These are phyloP conservation scores for Cadophora gregata DNA, from an alignment of 2,329 filamentous ascomycete genomes.

Conservation along the genomic window DNA sequence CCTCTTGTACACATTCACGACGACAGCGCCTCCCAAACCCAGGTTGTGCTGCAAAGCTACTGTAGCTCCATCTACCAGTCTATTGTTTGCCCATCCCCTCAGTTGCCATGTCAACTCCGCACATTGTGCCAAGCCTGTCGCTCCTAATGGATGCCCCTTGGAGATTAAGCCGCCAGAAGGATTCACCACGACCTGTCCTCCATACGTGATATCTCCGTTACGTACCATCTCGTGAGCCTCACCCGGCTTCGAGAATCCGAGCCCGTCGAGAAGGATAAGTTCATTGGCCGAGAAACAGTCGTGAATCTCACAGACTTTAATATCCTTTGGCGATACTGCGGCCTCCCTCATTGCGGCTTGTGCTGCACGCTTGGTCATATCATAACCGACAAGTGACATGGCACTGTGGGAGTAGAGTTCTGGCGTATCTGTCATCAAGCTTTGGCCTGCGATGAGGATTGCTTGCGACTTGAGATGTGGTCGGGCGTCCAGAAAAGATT, in stretches of 20 bases:
- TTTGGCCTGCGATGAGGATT: conserved; percentile 85
- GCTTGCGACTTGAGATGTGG: conserved; percentile 84
- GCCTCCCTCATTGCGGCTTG: conserved; percentile 75
- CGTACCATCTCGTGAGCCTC: conserved; percentile 93
- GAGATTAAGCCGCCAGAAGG: conserved; percentile 94
- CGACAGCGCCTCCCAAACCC: conserved; percentile 86
- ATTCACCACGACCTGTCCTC: conserved; percentile 78
- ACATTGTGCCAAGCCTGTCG: conserved; percentile 91
- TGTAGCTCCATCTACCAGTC: conserved; percentile 69
- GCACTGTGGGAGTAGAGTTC: conserved; percentile 77
- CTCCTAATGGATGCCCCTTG: conserved; percentile 93
- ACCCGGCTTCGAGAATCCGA: conserved; percentile 80
- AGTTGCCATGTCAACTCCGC: conserved; percentile 96
- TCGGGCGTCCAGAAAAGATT: conserved; percentile 83
- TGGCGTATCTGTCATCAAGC: conserved; percentile 81
- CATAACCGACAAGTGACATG: conserved; percentile 89
- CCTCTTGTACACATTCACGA: conserved; percentile 87
- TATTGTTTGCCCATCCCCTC: conserved; percentile 94
- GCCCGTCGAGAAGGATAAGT: conserved; percentile 86
- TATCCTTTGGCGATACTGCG: conserved; percentile 68
- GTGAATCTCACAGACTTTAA: conserved; percentile 89
- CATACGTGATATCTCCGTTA: conserved; percentile 88
- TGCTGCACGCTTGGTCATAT: conserved; percentile 79
- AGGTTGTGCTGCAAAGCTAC: conserved; percentile 91
- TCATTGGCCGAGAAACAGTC: conserved; percentile 98